phyloP scores from a whole-genome alignment of 805 yeast genomes.

The Spathaspora arborariae region DNA sequence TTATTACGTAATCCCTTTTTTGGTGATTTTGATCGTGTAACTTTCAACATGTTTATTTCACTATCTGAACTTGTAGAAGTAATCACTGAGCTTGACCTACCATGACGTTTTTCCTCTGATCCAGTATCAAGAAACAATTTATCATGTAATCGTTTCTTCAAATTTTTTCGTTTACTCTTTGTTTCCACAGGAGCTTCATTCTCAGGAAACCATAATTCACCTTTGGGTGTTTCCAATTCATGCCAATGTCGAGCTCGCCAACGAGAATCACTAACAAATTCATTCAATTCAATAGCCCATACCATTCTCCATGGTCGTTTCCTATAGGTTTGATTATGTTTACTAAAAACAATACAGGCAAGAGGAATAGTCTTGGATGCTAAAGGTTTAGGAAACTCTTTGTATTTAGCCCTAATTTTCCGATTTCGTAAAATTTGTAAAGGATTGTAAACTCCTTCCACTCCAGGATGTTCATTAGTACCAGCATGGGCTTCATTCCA shows the following conservation, averaged over 20 bases:
- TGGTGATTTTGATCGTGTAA: conserved; percentile 5
- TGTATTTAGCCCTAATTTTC: conserved; percentile 48
- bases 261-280: conserved; percentile 49
- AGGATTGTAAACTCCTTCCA: conserved; percentile 76
- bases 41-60: conserved; percentile 5
- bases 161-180: conserved; percentile 1
- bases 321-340: conserved; percentile 15
- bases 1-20: conserved; percentile 1
- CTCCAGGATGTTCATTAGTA: conserved; percentile 36
- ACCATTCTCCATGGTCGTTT: conserved; percentile 36
- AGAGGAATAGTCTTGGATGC: conserved; percentile 49
- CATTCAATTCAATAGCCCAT: conserved; percentile 67
- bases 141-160: conserved; percentile 26
- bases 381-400: conserved; percentile 43
- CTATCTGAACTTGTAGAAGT: conserved; percentile 3
- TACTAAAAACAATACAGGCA: conserved; percentile 63
- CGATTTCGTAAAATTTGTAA: conserved; percentile 78
- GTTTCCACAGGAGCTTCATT: neutral
- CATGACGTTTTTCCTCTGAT: neutral
- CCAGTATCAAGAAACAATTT: conserved; percentile 21
- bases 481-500: conserved; percentile 15
- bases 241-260: conserved; percentile 60
- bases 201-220: conserved; percentile 50
- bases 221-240: conserved; percentile 43
- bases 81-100: neutral